A percentile compares a stretch with the other conserved stretches of the same genome.
Conservation (phyloP, 129 eudicot genomes). For the Cynara cardunculus region DNA sequence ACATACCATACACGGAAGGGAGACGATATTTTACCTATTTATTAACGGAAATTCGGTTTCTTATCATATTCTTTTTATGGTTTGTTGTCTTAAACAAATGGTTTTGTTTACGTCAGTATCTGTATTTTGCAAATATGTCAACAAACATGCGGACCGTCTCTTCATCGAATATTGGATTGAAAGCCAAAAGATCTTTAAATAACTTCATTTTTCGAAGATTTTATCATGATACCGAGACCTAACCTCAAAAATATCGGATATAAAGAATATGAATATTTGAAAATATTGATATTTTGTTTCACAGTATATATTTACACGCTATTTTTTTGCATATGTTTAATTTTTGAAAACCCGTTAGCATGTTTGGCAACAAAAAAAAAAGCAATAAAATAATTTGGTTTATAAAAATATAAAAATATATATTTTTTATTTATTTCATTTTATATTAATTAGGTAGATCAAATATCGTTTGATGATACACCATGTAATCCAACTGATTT, state of each 20-base stretch:
- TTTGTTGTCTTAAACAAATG: neutral
- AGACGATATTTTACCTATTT: neutral
- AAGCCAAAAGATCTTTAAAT: neutral
- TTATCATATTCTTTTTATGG: neutral
- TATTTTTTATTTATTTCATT: neutral
- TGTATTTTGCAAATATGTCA: neutral
- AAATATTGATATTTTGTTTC: neutral
- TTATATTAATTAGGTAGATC: neutral
- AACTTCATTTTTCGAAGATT: neutral
- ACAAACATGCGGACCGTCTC: neutral
- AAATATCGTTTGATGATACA: neutral
- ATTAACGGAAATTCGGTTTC: neutral
- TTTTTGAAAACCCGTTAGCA: too few species aligned
- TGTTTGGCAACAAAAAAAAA: neutral
- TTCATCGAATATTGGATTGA: neutral
- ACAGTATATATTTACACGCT: neutral
- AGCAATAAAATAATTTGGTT: neutral
- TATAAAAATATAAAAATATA: neutral
- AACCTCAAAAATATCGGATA: neutral
- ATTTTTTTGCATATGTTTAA: neutral
- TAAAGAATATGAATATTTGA: neutral
- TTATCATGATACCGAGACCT: neutral
- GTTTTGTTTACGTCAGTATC: neutral
- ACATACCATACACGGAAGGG: neutral
- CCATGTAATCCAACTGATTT: neutral